phyloP scores from a whole-genome alignment of 179 eudicot species.

The Silene noctiflora region DNA sequence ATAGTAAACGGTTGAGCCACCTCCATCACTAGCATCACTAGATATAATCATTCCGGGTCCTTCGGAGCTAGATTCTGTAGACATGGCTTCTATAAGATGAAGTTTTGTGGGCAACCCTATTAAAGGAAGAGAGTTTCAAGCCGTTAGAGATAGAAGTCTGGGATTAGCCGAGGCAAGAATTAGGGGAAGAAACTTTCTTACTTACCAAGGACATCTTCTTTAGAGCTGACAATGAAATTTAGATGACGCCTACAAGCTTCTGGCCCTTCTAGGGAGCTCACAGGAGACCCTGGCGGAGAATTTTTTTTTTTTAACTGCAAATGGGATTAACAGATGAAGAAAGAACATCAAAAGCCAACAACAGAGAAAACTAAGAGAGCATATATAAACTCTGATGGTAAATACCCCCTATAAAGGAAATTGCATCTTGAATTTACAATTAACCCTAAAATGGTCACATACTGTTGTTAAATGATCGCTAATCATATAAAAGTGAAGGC shows the following conservation, averaged over 20 bases:
- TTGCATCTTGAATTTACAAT: neutral
- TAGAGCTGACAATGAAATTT: constrained; percentile 9
- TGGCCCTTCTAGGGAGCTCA: constrained; percentile 38
- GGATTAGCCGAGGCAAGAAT: neutral
- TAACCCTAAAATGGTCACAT: too few species aligned
- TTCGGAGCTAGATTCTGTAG: constrained; percentile 31
- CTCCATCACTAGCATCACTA: constrained; percentile 27
- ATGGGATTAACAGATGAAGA: neutral
- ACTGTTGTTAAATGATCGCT: too few species aligned
- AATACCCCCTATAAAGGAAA: neutral
- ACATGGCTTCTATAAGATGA: constrained; percentile 22
- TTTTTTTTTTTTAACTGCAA: constrained; percentile 25
- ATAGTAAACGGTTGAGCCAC: constrained; percentile 19
- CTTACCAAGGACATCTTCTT: constrained; percentile 30
- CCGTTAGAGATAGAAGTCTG: neutral
- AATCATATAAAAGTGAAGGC: too few species aligned
- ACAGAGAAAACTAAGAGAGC: neutral
- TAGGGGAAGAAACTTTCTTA: neutral
- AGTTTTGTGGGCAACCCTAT: constrained; percentile 28
- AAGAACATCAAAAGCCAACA: neutral
- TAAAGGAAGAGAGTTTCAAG: neutral
- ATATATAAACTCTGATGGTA: too few species aligned
- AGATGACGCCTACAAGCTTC: constrained; percentile 24
- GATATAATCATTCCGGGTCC: constrained; percentile 33
- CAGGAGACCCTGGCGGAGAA: constrained; percentile 32